phyloP scores from a whole-genome alignment of 176 grass and related monocot species.

The Tillandsia fasciculata region DNA sequence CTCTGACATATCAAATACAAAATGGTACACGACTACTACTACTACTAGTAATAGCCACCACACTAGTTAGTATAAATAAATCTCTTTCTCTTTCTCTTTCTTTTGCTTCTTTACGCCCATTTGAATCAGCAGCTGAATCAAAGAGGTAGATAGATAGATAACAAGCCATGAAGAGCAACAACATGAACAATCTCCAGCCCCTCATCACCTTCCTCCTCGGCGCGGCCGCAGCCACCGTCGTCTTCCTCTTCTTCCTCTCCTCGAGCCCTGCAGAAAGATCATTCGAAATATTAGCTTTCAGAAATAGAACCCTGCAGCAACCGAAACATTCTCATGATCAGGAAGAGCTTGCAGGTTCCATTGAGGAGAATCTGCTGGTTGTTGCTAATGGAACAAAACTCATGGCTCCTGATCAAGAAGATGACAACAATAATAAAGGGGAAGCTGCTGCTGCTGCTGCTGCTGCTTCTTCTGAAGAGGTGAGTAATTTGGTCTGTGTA shows the following conservation, averaged over 20 bases:
- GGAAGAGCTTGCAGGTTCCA: neutral
- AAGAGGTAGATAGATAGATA: neutral
- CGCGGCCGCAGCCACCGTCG: conserved; percentile 42
- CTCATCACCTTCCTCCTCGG: conserved; percentile 45
- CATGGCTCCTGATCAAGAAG: too few relatives aligned
- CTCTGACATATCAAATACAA: too few relatives aligned
- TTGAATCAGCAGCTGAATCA: neutral
- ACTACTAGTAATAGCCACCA: neutral
- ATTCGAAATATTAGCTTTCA: neutral
- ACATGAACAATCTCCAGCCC: conserved; percentile 3
- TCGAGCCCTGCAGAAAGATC: conserved; percentile 8
- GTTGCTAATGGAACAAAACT: too few relatives aligned
- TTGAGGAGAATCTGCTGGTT: neutral
- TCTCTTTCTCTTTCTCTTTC: neutral
- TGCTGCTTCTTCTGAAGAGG: too few relatives aligned
- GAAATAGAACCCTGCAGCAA: neutral
- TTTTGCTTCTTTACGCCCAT: neutral
- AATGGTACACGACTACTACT: neutral
- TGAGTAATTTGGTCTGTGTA: too few relatives aligned
- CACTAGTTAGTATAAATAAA: neutral
- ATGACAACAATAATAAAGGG: too few relatives aligned
- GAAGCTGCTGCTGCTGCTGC: too few relatives aligned
- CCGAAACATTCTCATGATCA: neutral
- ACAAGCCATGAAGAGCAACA: neutral
- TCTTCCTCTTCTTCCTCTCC: conserved; percentile 42